Evolutionary conservation across 768 basidiomycete genomes (phyloP).

Genomic region (Leccinum arenicola): DNA sequence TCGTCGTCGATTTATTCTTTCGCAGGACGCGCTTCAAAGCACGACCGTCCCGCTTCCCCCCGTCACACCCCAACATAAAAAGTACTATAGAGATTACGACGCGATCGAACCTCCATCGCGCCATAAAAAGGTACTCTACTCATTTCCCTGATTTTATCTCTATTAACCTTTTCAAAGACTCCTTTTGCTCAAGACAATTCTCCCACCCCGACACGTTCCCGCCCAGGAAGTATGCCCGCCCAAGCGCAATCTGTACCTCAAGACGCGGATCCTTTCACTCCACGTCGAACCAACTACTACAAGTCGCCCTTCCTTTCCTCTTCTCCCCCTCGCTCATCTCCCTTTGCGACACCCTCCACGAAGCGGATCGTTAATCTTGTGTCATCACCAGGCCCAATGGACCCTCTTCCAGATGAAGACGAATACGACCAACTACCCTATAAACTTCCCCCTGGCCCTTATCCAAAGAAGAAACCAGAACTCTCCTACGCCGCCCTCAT

Average conservation of each 20-base stretch:
- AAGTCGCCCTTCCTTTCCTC: conserved; percentile 57
- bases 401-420: conserved; percentile 57
- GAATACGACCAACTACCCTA: conserved; percentile 70
- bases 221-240: conserved; percentile 31
- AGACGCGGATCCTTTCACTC: conserved; percentile 47
- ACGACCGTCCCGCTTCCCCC: conserved; percentile 33
- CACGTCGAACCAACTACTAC: conserved; percentile 42
- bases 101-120: conserved; percentile 31
- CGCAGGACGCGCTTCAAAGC: conserved; percentile 30
- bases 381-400: conserved; percentile 82
- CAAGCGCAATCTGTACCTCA: conserved; percentile 28
- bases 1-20: conserved; percentile 13
- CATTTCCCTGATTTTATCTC: background rate
- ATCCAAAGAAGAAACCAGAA: conserved; percentile 75
- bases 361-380: conserved; percentile 67
- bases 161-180: conserved; percentile 15
- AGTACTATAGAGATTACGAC: conserved; percentile 52
- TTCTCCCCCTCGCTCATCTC: conserved; percentile 59
- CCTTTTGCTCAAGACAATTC: conserved; percentile 40
- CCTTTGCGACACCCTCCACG: conserved; percentile 57
- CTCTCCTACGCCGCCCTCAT: conserved; percentile 94
- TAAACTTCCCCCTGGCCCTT: conserved; percentile 80
- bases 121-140: conserved; percentile 25
- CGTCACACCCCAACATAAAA: conserved; percentile 57
- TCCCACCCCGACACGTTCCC: conserved; percentile 40